Percentiles rank a stretch among this genome's conserved stretches.
These are phyloP conservation scores for Didymella pinodella DNA, from an alignment of 2,329 filamentous ascomycete species.

Conservation along the genomic window DNA sequence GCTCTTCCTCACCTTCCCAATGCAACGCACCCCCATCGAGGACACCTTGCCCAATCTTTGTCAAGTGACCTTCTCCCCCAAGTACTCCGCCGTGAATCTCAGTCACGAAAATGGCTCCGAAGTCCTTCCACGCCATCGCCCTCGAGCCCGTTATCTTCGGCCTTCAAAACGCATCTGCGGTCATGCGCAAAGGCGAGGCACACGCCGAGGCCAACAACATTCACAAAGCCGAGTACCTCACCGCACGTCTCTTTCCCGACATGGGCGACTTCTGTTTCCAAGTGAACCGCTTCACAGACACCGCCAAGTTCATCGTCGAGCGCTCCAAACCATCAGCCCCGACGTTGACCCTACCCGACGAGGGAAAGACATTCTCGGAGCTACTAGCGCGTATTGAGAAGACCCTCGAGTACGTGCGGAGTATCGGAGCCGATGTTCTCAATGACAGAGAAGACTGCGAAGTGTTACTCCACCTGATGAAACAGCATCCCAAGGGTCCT, in stretches of 20 bases:
- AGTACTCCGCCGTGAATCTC: too few species aligned
- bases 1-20: background rate
- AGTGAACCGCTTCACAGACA: constrained; percentile 55
- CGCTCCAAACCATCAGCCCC: constrained; percentile 51
- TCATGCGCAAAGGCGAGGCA: constrained; percentile 57
- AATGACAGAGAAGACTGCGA: constrained; percentile 54
- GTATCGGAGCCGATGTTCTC: constrained; percentile 53
- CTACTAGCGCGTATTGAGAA: constrained; percentile 58
- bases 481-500: constrained; percentile 11
- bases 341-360: constrained; percentile 49
- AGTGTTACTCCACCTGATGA: constrained; percentile 46
- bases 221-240: constrained; percentile 49
- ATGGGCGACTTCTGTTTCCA: constrained; percentile 62
- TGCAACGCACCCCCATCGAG: background rate
- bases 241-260: constrained; percentile 56
- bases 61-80: too few species aligned
- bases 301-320: constrained; percentile 51
- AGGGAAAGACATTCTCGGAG: constrained; percentile 60
- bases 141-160: constrained; percentile 55
- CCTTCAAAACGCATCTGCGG: constrained; percentile 53
- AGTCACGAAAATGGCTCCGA: constrained; percentile 26
- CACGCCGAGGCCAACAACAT: constrained; percentile 52
- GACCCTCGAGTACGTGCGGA: constrained; percentile 58
- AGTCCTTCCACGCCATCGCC: constrained; percentile 46
- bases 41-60: too few species aligned